These are phyloP conservation scores for Cicer chorassanicum DNA, from an alignment of 306 rosid species.

Conservation along the genomic window DNA sequence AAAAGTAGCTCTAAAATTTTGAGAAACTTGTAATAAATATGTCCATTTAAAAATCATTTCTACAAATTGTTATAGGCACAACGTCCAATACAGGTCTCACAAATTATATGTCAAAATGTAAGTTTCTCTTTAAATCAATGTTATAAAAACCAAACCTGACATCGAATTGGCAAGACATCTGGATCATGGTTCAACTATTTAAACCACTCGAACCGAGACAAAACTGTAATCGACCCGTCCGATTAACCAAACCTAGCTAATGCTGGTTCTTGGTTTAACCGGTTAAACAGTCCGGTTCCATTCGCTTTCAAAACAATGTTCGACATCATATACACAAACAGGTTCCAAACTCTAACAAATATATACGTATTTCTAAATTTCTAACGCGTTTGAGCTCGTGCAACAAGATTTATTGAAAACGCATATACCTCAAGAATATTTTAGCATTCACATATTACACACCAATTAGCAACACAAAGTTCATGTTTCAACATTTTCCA, in stretches of 20 bases:
- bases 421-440: background rate
- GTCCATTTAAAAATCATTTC: background rate
- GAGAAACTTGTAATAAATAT: background rate
- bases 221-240: too few relatives aligned
- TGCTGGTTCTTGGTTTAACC: too few relatives aligned
- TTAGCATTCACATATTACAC: background rate
- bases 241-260: too few relatives aligned
- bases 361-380: background rate
- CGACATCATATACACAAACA: constrained; percentile 12
- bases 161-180: too few relatives aligned
- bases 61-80: background rate
- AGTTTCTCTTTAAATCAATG: background rate
- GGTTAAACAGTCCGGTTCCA: too few relatives aligned
- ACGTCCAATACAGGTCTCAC: constrained; percentile 22
- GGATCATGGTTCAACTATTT: too few relatives aligned
- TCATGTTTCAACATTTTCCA: background rate
- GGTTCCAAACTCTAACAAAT: background rate
- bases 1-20: background rate
- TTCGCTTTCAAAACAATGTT: too few relatives aligned
- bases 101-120: background rate
- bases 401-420: constrained; percentile 21
- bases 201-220: too few relatives aligned
- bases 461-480: background rate
- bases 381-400: constrained; percentile 23
- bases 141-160: too few relatives aligned